Evolutionary conservation across 441 rosid species (phyloP).

Genomic region (Omphalea diandra): DNA sequence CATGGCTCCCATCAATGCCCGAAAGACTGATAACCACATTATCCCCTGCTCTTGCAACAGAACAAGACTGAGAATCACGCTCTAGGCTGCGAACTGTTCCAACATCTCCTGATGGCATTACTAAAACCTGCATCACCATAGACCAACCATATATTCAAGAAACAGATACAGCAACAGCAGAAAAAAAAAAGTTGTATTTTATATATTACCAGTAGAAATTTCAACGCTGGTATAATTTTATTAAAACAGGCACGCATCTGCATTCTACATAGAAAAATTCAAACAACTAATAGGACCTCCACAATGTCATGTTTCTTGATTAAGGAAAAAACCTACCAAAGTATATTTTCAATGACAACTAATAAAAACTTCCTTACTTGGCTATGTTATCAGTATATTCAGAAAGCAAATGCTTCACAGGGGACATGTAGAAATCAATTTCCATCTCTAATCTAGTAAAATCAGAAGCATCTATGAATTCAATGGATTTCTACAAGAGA

Average conservation of each 20-base stretch:
- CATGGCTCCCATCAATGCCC: slow-evolving; percentile 69
- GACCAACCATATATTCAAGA: neutral
- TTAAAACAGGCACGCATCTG: no score
- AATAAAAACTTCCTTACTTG: no score
- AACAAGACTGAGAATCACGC: slow-evolving; percentile 65
- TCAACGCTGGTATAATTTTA: no score
- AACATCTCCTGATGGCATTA: slow-evolving; percentile 77
- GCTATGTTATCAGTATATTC: no score
- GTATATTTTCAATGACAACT: no score
- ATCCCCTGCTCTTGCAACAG: slow-evolving; percentile 90
- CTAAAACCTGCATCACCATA: slow-evolving; percentile 55
- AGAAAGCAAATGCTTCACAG: no score
- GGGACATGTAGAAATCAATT: neutral
- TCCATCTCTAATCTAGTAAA: neutral
- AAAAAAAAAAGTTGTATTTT: neutral
- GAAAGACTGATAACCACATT: slow-evolving; percentile 64
- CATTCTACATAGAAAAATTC: no score
- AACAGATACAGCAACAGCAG: neutral
- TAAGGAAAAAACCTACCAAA: no score
- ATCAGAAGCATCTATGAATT: neutral
- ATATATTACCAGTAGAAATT: no score
- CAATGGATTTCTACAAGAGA: neutral
- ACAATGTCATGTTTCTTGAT: neutral
- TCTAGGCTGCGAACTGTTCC: slow-evolving; percentile 83
- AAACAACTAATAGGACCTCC: no score